These are phyloP conservation scores for Gossypium longicalyx DNA, from an alignment of 345 rosid genomes.

Conservation along the genomic window DNA sequence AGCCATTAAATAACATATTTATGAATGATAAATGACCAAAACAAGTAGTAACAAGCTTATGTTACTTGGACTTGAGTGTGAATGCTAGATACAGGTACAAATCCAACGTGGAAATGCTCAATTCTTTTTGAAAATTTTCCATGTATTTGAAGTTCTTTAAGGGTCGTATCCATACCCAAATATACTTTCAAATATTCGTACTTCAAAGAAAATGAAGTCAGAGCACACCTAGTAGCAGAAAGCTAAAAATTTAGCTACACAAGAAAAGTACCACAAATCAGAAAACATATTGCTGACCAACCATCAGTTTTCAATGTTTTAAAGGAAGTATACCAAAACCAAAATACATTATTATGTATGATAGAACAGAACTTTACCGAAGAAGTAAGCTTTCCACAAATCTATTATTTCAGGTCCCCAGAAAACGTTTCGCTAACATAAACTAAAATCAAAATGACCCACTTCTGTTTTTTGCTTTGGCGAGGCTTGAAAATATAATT, in stretches of 20 bases:
- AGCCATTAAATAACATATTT: background rate
- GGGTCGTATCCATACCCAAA: background rate
- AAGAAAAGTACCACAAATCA: background rate
- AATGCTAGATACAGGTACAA: background rate
- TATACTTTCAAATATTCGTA: background rate
- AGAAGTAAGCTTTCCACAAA: background rate
- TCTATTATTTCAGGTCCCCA: background rate
- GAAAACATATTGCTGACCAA: background rate
- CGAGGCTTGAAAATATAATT: background rate
- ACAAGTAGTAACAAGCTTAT: background rate
- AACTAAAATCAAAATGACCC: background rate
- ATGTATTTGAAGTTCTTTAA: background rate
- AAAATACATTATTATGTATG: no score
- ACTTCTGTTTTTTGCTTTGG: background rate
- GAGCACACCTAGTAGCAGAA: background rate
- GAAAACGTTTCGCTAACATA: background rate
- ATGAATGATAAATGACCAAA: background rate
- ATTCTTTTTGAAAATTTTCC: background rate
- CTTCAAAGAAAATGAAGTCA: background rate
- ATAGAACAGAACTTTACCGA: background rate
- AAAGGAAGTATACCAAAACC: background rate
- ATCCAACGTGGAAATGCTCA: background rate
- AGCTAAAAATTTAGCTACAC: background rate
- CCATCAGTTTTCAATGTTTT: background rate
- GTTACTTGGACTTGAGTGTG: background rate